Base-by-base conservation (phyloP, 805 yeast species). In the Wickerhamomyces strasburgensis region DNA sequence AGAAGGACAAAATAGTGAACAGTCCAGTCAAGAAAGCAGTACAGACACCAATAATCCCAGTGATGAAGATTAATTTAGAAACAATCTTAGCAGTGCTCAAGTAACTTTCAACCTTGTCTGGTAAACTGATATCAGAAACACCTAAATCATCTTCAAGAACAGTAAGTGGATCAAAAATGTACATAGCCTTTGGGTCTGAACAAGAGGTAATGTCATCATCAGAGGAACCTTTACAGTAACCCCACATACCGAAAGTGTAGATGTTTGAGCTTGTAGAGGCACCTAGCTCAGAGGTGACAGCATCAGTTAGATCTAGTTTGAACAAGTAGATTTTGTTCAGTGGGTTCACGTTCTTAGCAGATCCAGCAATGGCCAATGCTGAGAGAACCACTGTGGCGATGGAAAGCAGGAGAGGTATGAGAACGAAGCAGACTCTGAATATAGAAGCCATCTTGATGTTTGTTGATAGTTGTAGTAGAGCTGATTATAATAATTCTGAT, bases 171-270 rank as follows among this genome's bases (percentile, higher is more conserved):
- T 80, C 73, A 48, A 84, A 72, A 41, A 64, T 58, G 56, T 67
- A 84, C 46, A 76, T 75, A 3, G 75, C 64, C 39, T 64, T 57
- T 15, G 89, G 75, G 8, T 64, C 50, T 13, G 73, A 61, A 57
- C 94, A 84, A 54, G 63, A 64, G 3, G 67, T 62, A 45, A 67
- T 65, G 34, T 64, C 38, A 29, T 56, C 49, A 27, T 40, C 40
- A 21, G 53, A 49, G 19, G 15, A 16, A 16, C 78, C 81, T 37
- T 63, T 49, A 57, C 88, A 80, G 58, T 75, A 79, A 17, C 82
- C 81, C 74, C 82, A 80, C 47, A 75, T 58, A 26, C 85, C 84
- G 24, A 78, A 61, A 13, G 73, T 66, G 46, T 73, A 74, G 19
- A 71, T 62, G 29, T 68, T 70, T 55, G 7, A 77, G 47, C 3